Evolutionary conservation across 192 early-diverging fungal genomes (phyloP).

Genomic region (Coemansia sp.): DNA sequence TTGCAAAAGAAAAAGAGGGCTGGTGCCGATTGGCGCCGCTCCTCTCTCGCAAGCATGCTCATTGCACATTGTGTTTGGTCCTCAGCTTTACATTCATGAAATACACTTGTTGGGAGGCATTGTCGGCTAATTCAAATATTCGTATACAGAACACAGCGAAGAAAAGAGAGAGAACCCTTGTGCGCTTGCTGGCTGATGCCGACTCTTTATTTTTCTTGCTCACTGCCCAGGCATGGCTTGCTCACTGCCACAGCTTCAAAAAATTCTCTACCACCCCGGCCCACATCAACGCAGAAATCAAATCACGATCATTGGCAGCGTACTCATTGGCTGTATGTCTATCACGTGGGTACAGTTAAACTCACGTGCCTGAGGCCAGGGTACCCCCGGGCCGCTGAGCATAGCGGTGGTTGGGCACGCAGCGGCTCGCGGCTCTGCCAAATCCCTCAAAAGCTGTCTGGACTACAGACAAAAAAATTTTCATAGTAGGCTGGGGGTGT

Average conservation of each 20-base stretch:
- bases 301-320: slow-evolving; percentile 13
- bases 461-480: not conserved
- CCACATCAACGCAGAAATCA: slow-evolving; percentile 20
- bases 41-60: not conserved
- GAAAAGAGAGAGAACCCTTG: slow-evolving; percentile 13
- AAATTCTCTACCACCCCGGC: slow-evolving; percentile 44
- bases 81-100: slow-evolving; percentile 20
- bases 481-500: not conserved
- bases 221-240: not conserved
- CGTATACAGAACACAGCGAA: not conserved
- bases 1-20: not conserved
- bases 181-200: not conserved
- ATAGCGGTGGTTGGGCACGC: not conserved
- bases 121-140: slow-evolving; percentile 16
- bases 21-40: not conserved
- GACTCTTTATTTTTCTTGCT: slow-evolving; percentile 3
- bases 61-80: not conserved
- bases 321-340: slow-evolving; percentile 15
- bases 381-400: slow-evolving; percentile 19
- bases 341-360: slow-evolving; percentile 43
- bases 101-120: slow-evolving; percentile 57
- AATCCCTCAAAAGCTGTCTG: not conserved
- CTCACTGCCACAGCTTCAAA: slow-evolving; percentile 12
- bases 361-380: slow-evolving; percentile 35
- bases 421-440: slow-evolving; percentile 2